Conservation (phyloP, 495 filamentous ascomycete genomes). For the Aeminium ludgeri region DNA sequence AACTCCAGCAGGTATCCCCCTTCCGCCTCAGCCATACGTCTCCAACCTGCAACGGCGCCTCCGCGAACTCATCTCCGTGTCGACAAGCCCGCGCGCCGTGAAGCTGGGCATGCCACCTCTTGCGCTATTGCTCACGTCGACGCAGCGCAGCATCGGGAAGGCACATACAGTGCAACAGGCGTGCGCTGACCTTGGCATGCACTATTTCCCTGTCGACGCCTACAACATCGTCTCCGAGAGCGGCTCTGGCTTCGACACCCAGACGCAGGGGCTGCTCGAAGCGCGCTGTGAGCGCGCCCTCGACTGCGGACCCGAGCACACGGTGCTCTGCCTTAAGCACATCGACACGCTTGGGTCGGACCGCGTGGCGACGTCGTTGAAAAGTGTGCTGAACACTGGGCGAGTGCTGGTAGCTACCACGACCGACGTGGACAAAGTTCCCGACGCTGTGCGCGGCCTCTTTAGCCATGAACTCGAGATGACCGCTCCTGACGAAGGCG, state of each 20-base stretch:
- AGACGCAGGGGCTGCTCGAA: constrained; percentile 78
- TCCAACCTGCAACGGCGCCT: constrained; percentile 57
- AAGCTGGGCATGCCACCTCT: constrained; percentile 74
- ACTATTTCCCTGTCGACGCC: constrained; percentile 76
- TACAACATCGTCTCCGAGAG: constrained; percentile 88
- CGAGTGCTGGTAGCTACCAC: constrained; percentile 83
- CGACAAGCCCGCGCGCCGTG: constrained; percentile 73
- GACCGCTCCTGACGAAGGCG: constrained; percentile 78
- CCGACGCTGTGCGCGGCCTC: constrained; percentile 71
- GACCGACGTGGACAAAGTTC: constrained; percentile 82
- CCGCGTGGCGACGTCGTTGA: constrained; percentile 66
- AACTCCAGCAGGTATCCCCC: constrained; percentile 5
- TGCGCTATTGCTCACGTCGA: constrained; percentile 72
- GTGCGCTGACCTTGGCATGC: constrained; percentile 73
- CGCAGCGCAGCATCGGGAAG: constrained; percentile 85
- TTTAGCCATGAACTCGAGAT: constrained; percentile 96
- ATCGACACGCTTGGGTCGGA: constrained; percentile 84
- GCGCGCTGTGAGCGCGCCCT: constrained; percentile 76
- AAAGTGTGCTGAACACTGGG: constrained; percentile 53
- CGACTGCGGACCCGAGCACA: constrained; percentile 67
- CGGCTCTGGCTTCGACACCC: constrained; percentile 71
- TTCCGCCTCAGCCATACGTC: constrained; percentile 33
- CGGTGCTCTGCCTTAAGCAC: constrained; percentile 68
- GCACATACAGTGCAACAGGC: constrained; percentile 55
- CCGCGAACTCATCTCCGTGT: constrained; percentile 70